phyloP scores from a whole-genome alignment of 2,329 filamentous ascomycete genomes.

The Pseudopyrenochaeta lycopersici region DNA sequence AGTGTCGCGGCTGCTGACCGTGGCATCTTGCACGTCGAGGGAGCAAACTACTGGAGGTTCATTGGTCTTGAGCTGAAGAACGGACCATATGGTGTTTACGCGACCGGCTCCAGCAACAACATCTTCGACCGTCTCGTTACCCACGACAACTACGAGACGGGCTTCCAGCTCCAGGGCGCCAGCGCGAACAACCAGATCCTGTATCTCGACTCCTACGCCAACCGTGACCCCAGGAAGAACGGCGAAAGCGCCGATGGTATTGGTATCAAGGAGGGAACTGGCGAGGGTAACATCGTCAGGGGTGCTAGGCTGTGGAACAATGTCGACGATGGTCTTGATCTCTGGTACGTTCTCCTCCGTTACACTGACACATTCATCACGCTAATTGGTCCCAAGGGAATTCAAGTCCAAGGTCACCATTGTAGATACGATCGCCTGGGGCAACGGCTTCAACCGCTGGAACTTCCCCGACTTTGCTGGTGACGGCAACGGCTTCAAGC shows the following conservation, averaged over 20 bases:
- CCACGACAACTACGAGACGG: constrained; percentile 53
- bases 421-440: constrained; percentile 57
- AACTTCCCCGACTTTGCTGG: constrained; percentile 54
- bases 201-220: constrained; percentile 34
- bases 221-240: constrained; percentile 57
- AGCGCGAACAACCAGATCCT: constrained; percentile 33
- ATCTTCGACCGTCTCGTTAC: constrained; percentile 50
- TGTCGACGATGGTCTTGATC: constrained; percentile 60
- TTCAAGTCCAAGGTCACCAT: constrained; percentile 57
- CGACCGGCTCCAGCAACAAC: constrained; percentile 46
- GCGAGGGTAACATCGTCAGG: constrained; percentile 57
- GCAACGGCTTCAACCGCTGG: constrained; percentile 59
- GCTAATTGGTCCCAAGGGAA: constrained; percentile 20
- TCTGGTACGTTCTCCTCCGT: constrained; percentile 35
- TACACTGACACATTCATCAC: neutral
- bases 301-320: constrained; percentile 61
- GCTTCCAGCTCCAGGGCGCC: constrained; percentile 50
- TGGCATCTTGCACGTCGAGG: constrained; percentile 59
- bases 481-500: constrained; percentile 61
- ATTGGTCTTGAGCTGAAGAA: constrained; percentile 51
- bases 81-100: constrained; percentile 52
- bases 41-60: constrained; percentile 58
- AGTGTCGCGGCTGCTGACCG: constrained; percentile 54
- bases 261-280: constrained; percentile 58
- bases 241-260: constrained; percentile 62